These are phyloP conservation scores for Candida freyschussii DNA, from an alignment of 1,139 yeast species.

Conservation along the genomic window DNA sequence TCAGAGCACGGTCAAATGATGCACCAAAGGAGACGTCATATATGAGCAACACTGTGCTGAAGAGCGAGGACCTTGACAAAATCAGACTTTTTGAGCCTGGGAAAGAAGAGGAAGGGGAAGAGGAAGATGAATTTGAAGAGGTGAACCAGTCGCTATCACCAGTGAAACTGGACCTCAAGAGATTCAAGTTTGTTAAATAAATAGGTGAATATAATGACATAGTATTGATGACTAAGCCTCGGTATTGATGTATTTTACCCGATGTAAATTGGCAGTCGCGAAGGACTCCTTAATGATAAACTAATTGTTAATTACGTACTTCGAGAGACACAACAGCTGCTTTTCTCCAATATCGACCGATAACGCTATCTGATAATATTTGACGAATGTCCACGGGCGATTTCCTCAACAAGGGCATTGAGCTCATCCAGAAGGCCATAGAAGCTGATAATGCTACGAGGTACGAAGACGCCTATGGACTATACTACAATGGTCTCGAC, in stretches of 20 bases:
- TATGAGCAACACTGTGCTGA: slow-evolving; percentile 8
- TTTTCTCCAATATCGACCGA: too few relatives aligned
- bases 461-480: slow-evolving; percentile 91
- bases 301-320: too few relatives aligned
- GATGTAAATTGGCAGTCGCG: too few relatives aligned
- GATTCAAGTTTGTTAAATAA: slow-evolving; percentile 3
- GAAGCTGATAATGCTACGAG: slow-evolving; percentile 90
- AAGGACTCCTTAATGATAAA: too few relatives aligned
- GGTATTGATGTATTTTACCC: too few relatives aligned
- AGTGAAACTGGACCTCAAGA: slow-evolving; percentile 18
- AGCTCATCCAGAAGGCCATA: slow-evolving; percentile 88
- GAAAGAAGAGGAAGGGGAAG: slow-evolving; percentile 1
- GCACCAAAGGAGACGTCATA: slow-evolving; percentile 9
- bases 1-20: slow-evolving; percentile 5
- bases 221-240: too few relatives aligned
- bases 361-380: too few relatives aligned
- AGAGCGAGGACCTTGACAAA: slow-evolving; percentile 13
- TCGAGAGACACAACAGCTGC: too few relatives aligned
- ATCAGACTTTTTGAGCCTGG: slow-evolving; percentile 4
- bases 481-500: slow-evolving; percentile 90
- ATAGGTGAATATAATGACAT: not conserved
- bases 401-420: slow-evolving; percentile 89
- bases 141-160: slow-evolving; percentile 20
- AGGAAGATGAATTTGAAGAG: slow-evolving; percentile 15
- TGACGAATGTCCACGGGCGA: slow-evolving; percentile 73